These are phyloP conservation scores for Linnemannia schmuckeri DNA, from an alignment of 192 early-diverging fungal species.

Conservation along the genomic window DNA sequence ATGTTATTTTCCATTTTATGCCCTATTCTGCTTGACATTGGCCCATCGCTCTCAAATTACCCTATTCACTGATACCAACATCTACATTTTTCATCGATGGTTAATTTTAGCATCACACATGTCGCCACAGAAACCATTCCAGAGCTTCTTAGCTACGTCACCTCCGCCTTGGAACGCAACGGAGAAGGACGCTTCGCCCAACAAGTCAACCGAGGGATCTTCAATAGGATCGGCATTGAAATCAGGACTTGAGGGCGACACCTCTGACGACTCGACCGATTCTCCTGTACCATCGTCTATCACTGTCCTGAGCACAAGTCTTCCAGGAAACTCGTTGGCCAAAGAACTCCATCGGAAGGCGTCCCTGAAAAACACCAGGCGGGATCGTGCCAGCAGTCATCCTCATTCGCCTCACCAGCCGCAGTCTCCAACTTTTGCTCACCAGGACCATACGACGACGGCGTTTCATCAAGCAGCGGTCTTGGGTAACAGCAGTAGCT, in stretches of 20 bases:
- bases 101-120: constrained; percentile 40
- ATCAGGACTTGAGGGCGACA: constrained; percentile 37
- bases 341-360: constrained; percentile 55
- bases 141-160: constrained; percentile 74
- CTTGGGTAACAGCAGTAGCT: constrained; percentile 37
- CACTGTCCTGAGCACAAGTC: constrained; percentile 61
- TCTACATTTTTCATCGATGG: background rate
- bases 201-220: constrained; percentile 44
- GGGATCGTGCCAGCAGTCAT: constrained; percentile 26
- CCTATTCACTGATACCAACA: background rate
- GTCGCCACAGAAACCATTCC: constrained; percentile 68
- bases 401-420: constrained; percentile 25
- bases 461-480: constrained; percentile 47
- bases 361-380: constrained; percentile 41
- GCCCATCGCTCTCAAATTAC: background rate
- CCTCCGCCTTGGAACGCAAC: constrained; percentile 80
- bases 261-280: constrained; percentile 36
- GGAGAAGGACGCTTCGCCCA: constrained; percentile 52
- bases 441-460: constrained; percentile 20
- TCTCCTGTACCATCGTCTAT: constrained; percentile 63
- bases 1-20: background rate
- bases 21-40: background rate
- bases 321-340: constrained; percentile 47
- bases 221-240: constrained; percentile 43
- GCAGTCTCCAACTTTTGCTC: background rate